A percentile compares a stretch with the other conserved stretches of the same genome.
phyloP scores from a whole-genome alignment of 768 basidiomycete species.

The Lentinula sp. region DNA sequence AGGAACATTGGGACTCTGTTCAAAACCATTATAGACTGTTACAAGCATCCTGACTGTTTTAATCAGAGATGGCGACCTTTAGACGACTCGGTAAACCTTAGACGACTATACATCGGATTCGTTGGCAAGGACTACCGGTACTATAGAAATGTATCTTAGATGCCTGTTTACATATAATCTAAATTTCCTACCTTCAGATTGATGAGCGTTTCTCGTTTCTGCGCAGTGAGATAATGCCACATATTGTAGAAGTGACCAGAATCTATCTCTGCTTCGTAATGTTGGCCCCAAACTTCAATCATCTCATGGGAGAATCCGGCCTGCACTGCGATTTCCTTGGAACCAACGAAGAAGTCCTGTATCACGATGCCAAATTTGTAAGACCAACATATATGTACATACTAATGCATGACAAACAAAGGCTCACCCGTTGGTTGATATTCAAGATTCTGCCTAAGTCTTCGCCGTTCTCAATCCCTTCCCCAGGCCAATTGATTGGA shows the following conservation, averaged over 20 bases:
- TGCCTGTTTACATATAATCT: neutral
- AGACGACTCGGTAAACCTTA: neutral
- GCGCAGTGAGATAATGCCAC: slow-evolving; percentile 10
- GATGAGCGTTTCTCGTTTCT: neutral
- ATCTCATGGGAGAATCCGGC: slow-evolving; percentile 8
- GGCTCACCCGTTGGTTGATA: slow-evolving; percentile 12
- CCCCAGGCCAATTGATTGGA: slow-evolving; percentile 17
- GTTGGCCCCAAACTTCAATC: slow-evolving; percentile 10
- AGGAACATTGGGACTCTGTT: slow-evolving; percentile 21
- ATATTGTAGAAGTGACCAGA: slow-evolving; percentile 9
- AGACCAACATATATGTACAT: neutral
- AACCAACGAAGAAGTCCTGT: slow-evolving; percentile 11
- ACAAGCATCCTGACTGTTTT: neutral
- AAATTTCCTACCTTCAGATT: neutral
- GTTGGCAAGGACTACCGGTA: too few relatives aligned
- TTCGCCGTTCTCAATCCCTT: slow-evolving; percentile 12
- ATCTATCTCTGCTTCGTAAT: slow-evolving; percentile 10
- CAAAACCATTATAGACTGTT: neutral
- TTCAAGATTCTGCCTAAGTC: slow-evolving; percentile 13
- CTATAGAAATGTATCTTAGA: neutral
- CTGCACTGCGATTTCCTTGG: slow-evolving; percentile 2
- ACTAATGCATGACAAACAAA: neutral
- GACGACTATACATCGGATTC: too few relatives aligned
- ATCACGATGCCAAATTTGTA: neutral
- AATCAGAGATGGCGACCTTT: neutral